A percentile compares a stretch with the other conserved stretches of the same genome.
phyloP scores from a whole-genome alignment of 129 eudicot genomes.

The Escallonia rubra region DNA sequence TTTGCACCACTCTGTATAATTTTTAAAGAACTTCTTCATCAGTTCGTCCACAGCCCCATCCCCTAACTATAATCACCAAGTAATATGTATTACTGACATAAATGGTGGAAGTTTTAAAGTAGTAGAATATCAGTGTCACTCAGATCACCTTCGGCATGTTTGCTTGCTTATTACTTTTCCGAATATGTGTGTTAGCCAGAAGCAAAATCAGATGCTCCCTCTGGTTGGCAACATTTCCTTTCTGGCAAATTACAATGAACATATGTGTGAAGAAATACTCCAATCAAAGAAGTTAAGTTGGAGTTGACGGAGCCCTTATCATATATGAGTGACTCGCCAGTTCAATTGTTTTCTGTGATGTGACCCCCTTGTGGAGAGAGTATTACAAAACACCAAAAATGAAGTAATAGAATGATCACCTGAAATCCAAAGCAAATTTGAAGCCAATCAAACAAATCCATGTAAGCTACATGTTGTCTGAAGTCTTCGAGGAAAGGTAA shows the following conservation, averaged over 20 bases:
- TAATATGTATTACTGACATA: slow-evolving; percentile 1
- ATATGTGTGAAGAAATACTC: neutral
- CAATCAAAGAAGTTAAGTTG: neutral
- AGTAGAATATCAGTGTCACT: neutral
- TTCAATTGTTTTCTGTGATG: neutral
- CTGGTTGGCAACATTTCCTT: slow-evolving; percentile 92
- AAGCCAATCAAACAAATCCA: too few relatives aligned
- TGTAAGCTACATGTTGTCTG: too few relatives aligned
- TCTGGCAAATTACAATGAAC: slow-evolving; percentile 46
- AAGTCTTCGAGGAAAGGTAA: too few relatives aligned
- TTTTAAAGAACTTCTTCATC: slow-evolving; percentile 97
- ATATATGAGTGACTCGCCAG: neutral
- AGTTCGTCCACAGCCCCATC: slow-evolving; percentile 95
- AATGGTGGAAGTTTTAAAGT: neutral
- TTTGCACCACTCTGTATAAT: slow-evolving; percentile 98
- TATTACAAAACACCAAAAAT: slow-evolving; percentile 1
- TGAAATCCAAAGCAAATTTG: too few relatives aligned
- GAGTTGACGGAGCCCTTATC: neutral
- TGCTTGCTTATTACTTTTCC: slow-evolving; percentile 81
- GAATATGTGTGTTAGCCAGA: slow-evolving; percentile 95
- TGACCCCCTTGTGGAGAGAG: neutral
- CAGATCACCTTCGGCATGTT: slow-evolving; percentile 41
- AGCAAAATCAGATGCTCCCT: slow-evolving; percentile 91
- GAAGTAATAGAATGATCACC: neutral
- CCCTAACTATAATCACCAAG: slow-evolving; percentile 56